Percentiles rank a stretch among this genome's conserved stretches.
phyloP scores from a whole-genome alignment of 164 flowering plant species.

The Platanus orientalis region DNA sequence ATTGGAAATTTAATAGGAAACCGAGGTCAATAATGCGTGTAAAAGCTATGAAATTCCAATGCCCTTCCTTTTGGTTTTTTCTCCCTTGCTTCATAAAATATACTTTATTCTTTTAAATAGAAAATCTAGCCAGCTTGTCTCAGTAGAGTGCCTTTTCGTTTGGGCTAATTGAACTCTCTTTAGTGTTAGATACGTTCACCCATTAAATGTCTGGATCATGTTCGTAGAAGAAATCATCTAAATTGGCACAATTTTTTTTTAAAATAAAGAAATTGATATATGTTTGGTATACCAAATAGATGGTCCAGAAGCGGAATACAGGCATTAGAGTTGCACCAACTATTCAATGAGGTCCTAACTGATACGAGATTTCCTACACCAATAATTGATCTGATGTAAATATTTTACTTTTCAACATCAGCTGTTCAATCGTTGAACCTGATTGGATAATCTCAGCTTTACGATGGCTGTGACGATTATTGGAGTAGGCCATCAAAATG shows the following conservation, averaged over 20 bases:
- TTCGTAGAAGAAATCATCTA: not conserved
- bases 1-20: conserved; percentile 18
- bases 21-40: conserved; percentile 34
- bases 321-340: not conserved
- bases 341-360: not conserved
- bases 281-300: not conserved
- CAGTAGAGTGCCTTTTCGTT: conserved; percentile 1
- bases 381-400: too few species aligned
- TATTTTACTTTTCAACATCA: too few species aligned
- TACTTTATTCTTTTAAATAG: not conserved
- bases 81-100: conserved; percentile 3
- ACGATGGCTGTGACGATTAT: too few species aligned
- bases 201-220: not conserved
- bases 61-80: conserved; percentile 15
- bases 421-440: too few species aligned
- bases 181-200: too few species aligned
- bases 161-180: not conserved
- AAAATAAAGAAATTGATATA: too few species aligned
- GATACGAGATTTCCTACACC: too few species aligned
- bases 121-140: conserved; percentile 10
- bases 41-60: conserved; percentile 13
- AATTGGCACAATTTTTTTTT: too few species aligned
- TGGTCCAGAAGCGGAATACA: not conserved
- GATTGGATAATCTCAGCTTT: too few species aligned
- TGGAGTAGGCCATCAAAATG: too few species aligned